These are phyloP conservation scores for Canna indica DNA, from an alignment of 176 grass and related monocot genomes.

Conservation along the genomic window DNA sequence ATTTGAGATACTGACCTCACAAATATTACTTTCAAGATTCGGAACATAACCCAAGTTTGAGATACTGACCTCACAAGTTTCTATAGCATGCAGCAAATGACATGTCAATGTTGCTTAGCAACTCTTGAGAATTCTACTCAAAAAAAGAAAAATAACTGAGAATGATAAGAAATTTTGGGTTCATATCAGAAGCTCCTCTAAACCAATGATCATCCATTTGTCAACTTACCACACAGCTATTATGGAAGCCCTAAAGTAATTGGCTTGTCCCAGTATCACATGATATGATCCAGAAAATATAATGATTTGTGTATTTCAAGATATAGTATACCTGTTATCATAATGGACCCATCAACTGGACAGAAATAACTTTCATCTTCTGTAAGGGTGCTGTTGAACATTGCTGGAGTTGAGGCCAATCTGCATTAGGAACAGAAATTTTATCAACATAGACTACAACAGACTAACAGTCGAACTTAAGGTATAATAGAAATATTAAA, in stretches of 20 bases:
- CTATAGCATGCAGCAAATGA: no score
- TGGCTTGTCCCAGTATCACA: neutral
- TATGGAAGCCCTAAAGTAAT: neutral
- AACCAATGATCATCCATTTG: neutral
- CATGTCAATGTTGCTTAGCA: no score
- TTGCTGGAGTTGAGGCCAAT: conserved; percentile 97
- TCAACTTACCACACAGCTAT: neutral
- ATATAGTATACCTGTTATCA: conserved; percentile 94
- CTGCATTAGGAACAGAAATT: conserved; percentile 29
- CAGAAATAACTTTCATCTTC: conserved; percentile 55
- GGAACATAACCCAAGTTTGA: no score
- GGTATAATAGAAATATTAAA: neutral
- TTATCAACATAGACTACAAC: neutral
- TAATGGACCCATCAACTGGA: conserved; percentile 90
- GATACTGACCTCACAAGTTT: no score
- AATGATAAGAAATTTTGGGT: no score
- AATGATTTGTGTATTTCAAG: conserved; percentile 1
- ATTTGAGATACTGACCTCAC: no score
- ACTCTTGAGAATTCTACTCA: no score
- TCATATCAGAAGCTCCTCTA: neutral
- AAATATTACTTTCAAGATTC: no score
- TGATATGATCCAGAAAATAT: neutral
- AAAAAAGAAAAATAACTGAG: no score
- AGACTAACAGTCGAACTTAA: neutral
- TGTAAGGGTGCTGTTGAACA: conserved; percentile 97